Evolutionary conservation across 2,329 filamentous ascomycete genomes (phyloP).

Genomic region (Eurotiales sp.): DNA sequence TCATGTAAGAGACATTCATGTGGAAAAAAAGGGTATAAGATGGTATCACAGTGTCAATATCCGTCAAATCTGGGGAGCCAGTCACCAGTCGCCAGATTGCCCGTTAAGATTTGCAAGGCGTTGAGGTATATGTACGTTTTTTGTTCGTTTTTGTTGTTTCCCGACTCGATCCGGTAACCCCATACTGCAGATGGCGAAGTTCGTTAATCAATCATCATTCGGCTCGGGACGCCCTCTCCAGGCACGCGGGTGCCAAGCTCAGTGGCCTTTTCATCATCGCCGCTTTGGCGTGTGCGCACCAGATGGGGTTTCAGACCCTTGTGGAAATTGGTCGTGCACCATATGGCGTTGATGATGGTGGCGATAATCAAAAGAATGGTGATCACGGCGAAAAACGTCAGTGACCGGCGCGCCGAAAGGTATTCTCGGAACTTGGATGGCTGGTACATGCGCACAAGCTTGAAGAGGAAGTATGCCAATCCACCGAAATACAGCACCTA

Average conservation of each 20-base stretch:
- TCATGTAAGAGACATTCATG: neutral
- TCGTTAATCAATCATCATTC: slow-evolving; percentile 45
- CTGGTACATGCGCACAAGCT: slow-evolving; percentile 92
- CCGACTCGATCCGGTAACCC: neutral
- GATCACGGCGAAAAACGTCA: slow-evolving; percentile 91
- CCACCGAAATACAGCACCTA: slow-evolving; percentile 78
- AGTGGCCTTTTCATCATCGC: slow-evolving; percentile 50
- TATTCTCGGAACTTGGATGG: slow-evolving; percentile 60
- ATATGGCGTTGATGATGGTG: slow-evolving; percentile 80
- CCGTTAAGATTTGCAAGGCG: slow-evolving; percentile 3
- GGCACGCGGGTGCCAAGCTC: slow-evolving; percentile 37
- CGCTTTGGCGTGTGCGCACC: slow-evolving; percentile 51
- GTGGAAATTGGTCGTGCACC: slow-evolving; percentile 88
- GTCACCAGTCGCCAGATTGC: slow-evolving; percentile 3
- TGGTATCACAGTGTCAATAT: slow-evolving; percentile 15
- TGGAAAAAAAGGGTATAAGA: slow-evolving; percentile 12
- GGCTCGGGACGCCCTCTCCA: slow-evolving; percentile 32
- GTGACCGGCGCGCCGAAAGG: slow-evolving; percentile 71
- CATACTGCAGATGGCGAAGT: slow-evolving; percentile 7
- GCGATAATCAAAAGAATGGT: slow-evolving; percentile 84
- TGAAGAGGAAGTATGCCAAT: slow-evolving; percentile 95
- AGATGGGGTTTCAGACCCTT: slow-evolving; percentile 86
- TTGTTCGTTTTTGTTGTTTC: neutral
- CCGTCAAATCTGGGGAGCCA: slow-evolving; percentile 1
- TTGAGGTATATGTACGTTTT: slow-evolving; percentile 8